Evolutionary conservation across 1,139 yeast species (phyloP).

Genomic region (Chernovozyma sophiae-reginae): DNA sequence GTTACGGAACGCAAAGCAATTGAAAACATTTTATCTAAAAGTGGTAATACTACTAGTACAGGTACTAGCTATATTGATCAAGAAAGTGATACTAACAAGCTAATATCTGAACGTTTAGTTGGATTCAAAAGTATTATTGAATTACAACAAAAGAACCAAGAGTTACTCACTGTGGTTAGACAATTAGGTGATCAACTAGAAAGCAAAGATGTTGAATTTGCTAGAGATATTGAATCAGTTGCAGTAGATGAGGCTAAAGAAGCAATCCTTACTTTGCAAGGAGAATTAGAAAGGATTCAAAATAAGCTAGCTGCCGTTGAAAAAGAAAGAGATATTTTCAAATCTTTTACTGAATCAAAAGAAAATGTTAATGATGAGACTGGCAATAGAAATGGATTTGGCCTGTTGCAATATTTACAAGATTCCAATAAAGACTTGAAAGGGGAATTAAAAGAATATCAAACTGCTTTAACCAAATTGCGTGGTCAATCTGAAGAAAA

Average conservation of each 20-base stretch:
- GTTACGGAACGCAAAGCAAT: constrained; percentile 54
- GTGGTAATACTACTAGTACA: constrained; percentile 25
- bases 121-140: constrained; percentile 65
- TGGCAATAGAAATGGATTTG: constrained; percentile 7
- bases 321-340: constrained; percentile 65
- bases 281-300: constrained; percentile 51
- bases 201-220: constrained; percentile 39
- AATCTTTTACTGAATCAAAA: constrained; percentile 30
- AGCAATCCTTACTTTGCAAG: constrained; percentile 65
- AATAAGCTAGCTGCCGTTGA: constrained; percentile 49
- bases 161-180: constrained; percentile 62
- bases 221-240: constrained; percentile 44
- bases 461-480: constrained; percentile 25
- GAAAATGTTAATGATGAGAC: constrained; percentile 5
- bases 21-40: constrained; percentile 38
- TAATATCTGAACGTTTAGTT: constrained; percentile 72
- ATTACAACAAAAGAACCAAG: constrained; percentile 69
- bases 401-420: constrained; percentile 22
- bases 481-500: constrained; percentile 24
- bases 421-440: constrained; percentile 28
- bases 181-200: constrained; percentile 70
- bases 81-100: constrained; percentile 63
- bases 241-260: constrained; percentile 73
- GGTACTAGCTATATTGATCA: constrained; percentile 13
- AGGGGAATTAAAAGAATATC: constrained; percentile 25